Percentiles rank a stretch among this genome's conserved stretches.
Evolutionary conservation across 495 filamentous ascomycete species (phyloP).

Genomic region (Chaetomium tenue): DNA sequence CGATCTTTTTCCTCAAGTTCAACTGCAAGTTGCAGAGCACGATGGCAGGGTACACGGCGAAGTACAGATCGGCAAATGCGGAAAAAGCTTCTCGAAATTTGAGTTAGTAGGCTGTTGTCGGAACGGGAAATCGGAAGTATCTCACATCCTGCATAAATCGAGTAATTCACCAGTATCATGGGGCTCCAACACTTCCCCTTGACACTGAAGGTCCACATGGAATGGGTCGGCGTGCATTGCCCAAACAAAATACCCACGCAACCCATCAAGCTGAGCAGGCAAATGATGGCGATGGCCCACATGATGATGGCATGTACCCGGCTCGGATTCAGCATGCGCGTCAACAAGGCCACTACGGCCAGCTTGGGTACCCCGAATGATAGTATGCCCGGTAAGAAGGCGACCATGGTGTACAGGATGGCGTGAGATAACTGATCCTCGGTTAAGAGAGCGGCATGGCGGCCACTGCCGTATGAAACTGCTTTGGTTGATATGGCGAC

Average conservation of each 20-base stretch:
- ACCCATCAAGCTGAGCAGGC: constrained; percentile 32
- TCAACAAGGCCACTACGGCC: constrained; percentile 45
- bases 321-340: constrained; percentile 39
- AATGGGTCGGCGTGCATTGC: constrained; percentile 43
- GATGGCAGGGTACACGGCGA: constrained; percentile 48
- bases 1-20: constrained; percentile 47
- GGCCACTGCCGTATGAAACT: constrained; percentile 27
- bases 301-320: constrained; percentile 34
- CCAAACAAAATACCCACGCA: constrained; percentile 43
- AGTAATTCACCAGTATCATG: constrained; percentile 42
- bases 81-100: constrained; percentile 38
- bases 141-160: constrained; percentile 44
- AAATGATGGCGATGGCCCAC: constrained; percentile 36
- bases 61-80: constrained; percentile 48
- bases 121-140: neutral
- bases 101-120: no score
- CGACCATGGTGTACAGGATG: constrained; percentile 38
- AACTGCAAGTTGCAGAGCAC: constrained; percentile 49
- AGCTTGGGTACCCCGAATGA: constrained; percentile 47
- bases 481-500: constrained; percentile 15
- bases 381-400: constrained; percentile 42
- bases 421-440: constrained; percentile 30
- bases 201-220: constrained; percentile 44
- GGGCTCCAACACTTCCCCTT: constrained; percentile 35
- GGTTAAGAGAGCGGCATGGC: constrained; percentile 33